phyloP scores from a whole-genome alignment of 306 rosid species.

The Clitoria ternatea region DNA sequence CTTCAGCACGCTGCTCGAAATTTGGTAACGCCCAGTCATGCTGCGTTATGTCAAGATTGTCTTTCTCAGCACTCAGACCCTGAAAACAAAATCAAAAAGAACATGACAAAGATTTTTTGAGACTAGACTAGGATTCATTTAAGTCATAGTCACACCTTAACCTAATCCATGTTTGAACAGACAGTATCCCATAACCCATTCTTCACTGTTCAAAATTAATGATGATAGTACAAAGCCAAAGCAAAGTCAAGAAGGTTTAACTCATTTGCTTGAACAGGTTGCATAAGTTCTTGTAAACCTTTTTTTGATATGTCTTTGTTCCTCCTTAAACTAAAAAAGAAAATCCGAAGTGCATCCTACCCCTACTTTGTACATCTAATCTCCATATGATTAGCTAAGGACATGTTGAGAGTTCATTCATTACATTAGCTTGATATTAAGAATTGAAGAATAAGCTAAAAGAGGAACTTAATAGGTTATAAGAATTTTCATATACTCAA shows the following conservation, averaged over 20 bases:
- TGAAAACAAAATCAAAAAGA: slow-evolving; percentile 28
- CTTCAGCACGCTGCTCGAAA: slow-evolving; percentile 87
- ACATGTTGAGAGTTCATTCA: too few species aligned
- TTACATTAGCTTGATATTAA: too few species aligned
- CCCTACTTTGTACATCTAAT: neutral
- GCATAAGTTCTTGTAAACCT: too few species aligned
- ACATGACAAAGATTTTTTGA: neutral
- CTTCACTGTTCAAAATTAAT: neutral
- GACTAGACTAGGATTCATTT: neutral
- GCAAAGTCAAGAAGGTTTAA: neutral
- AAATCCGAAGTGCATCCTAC: too few species aligned
- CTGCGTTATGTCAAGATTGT: slow-evolving; percentile 89
- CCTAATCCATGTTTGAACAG: neutral
- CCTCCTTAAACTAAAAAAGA: too few species aligned
- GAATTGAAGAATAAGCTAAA: neutral
- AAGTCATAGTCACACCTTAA: neutral
- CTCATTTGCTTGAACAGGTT: too few species aligned
- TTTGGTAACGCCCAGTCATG: slow-evolving; percentile 90
- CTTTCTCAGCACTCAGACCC: slow-evolving; percentile 91
- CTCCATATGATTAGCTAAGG: neutral
- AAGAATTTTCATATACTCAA: neutral
- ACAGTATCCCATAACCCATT: neutral
- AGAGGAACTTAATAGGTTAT: neutral
- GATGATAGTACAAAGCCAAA: neutral
- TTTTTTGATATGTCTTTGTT: too few species aligned